Percentiles rank a stretch among this genome's conserved stretches.
These are phyloP conservation scores for Penicillium paradoxum DNA, from an alignment of 495 filamentous ascomycete genomes.

Conservation along the genomic window DNA sequence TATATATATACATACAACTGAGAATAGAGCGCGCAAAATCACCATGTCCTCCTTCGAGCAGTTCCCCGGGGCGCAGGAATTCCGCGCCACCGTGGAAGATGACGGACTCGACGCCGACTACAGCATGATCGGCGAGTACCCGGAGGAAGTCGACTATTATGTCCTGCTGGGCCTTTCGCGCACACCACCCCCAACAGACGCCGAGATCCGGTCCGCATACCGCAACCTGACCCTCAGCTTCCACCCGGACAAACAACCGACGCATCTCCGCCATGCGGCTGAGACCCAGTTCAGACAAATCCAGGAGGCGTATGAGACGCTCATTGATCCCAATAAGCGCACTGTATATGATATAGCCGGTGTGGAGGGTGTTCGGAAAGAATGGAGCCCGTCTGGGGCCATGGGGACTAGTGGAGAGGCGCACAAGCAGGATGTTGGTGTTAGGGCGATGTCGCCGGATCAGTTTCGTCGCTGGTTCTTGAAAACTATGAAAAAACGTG, in stretches of 20 bases:
- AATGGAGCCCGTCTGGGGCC: slow-evolving; percentile 34
- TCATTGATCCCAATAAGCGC: slow-evolving; percentile 51
- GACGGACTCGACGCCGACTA: slow-evolving; percentile 24
- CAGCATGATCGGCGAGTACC: slow-evolving; percentile 23
- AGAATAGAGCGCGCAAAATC: background rate
- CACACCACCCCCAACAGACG: slow-evolving; percentile 40
- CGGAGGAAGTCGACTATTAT: slow-evolving; percentile 44
- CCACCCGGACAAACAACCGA: slow-evolving; percentile 55
- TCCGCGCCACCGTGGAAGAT: slow-evolving; percentile 17
- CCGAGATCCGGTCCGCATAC: slow-evolving; percentile 50
- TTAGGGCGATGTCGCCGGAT: slow-evolving; percentile 39
- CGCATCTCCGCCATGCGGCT: slow-evolving; percentile 42
- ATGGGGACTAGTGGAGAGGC: slow-evolving; percentile 34
- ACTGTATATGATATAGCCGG: slow-evolving; percentile 52
- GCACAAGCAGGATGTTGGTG: slow-evolving; percentile 33
- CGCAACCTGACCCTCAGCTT: slow-evolving; percentile 51
- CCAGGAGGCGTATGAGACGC: slow-evolving; percentile 50
- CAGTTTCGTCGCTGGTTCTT: slow-evolving; percentile 50
- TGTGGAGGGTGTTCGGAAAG: slow-evolving; percentile 38
- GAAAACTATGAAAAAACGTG: slow-evolving; percentile 41
- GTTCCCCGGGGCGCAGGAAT: slow-evolving; percentile 12
- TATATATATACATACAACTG: background rate
- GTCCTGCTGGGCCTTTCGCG: slow-evolving; percentile 46
- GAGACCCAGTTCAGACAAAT: slow-evolving; percentile 45
- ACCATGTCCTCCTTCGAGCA: slow-evolving; percentile 16